phyloP scores from a whole-genome alignment of 768 basidiomycete species.

The Grammothele lineata region DNA sequence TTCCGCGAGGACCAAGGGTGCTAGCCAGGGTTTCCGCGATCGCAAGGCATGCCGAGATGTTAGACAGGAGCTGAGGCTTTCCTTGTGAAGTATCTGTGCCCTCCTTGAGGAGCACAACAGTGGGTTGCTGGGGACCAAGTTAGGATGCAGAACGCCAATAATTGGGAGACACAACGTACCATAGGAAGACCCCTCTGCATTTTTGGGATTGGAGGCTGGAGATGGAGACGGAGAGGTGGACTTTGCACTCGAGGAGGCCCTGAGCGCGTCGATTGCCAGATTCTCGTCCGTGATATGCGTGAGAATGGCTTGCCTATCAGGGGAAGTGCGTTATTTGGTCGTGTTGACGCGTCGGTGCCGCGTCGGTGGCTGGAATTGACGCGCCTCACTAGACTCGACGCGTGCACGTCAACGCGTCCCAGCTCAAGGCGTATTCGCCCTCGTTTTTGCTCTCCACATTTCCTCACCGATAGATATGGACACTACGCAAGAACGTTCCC shows the following conservation, averaged over 20 bases:
- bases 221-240: neutral
- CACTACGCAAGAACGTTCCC: slow-evolving; percentile 19
- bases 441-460: neutral
- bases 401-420: no score
- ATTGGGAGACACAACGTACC: slow-evolving; percentile 36
- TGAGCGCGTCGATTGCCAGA: neutral
- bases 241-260: no score
- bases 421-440: no score
- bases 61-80: slow-evolving; percentile 86
- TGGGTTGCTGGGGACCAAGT: slow-evolving; percentile 74
- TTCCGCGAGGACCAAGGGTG: slow-evolving; percentile 96
- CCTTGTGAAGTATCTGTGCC: slow-evolving; percentile 97
- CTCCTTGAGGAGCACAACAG: slow-evolving; percentile 92
- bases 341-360: slow-evolving; percentile 19
- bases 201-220: slow-evolving; percentile 32
- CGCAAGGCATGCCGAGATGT: slow-evolving; percentile 95
- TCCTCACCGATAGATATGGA: slow-evolving; percentile 12
- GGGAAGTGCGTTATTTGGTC: slow-evolving; percentile 5
- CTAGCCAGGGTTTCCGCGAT: slow-evolving; percentile 88
- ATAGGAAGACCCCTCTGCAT: slow-evolving; percentile 86
- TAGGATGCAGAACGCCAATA: neutral
- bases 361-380: slow-evolving; percentile 20
- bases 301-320: slow-evolving; percentile 3
- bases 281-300: slow-evolving; percentile 8
- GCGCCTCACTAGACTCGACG: slow-evolving; percentile 10